phyloP scores from a whole-genome alignment of 371 early-diverging fungal species.

The Coemansia sp. region DNA sequence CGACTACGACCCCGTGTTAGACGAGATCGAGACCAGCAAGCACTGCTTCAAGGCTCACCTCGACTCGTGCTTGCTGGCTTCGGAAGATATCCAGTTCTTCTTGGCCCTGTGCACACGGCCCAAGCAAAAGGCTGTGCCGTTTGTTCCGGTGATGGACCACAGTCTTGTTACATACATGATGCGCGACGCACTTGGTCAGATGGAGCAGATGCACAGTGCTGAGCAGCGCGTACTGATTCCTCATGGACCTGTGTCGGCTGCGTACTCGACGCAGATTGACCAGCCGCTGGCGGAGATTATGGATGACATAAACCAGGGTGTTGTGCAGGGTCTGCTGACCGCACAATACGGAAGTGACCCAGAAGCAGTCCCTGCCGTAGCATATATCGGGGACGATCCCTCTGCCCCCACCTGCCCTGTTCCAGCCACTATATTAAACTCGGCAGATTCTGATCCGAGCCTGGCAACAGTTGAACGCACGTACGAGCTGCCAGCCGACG shows the following conservation, averaged over 20 bases:
- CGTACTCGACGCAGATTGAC: conserved; percentile 70
- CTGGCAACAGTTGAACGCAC: conserved; percentile 8
- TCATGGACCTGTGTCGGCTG: conserved; percentile 90
- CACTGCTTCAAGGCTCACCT: conserved; percentile 70
- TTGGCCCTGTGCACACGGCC: conserved; percentile 74
- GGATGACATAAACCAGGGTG: conserved; percentile 77
- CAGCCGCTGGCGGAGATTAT: conserved; percentile 90
- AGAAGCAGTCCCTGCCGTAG: conserved; percentile 69
- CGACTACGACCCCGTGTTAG: conserved; percentile 71
- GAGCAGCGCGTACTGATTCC: conserved; percentile 86
- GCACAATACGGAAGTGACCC: conserved; percentile 58
- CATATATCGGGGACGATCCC: conserved; percentile 68
- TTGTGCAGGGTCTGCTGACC: conserved; percentile 68
- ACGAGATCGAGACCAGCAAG: conserved; percentile 68
- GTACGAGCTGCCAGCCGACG: conserved; percentile 28
- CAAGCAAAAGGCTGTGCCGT: conserved; percentile 88
- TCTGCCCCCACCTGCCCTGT: neutral
- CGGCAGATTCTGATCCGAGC: neutral
- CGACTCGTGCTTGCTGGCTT: conserved; percentile 74
- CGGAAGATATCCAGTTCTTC: conserved; percentile 91
- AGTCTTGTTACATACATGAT: conserved; percentile 94
- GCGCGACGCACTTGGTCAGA: conserved; percentile 92
- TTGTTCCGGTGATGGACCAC: conserved; percentile 88
- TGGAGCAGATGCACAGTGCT: conserved; percentile 86
- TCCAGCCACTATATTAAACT: neutral